Evolutionary conservation across 2,329 filamentous ascomycete genomes (phyloP).

Genomic region (Trichophyton schoenleinii): DNA sequence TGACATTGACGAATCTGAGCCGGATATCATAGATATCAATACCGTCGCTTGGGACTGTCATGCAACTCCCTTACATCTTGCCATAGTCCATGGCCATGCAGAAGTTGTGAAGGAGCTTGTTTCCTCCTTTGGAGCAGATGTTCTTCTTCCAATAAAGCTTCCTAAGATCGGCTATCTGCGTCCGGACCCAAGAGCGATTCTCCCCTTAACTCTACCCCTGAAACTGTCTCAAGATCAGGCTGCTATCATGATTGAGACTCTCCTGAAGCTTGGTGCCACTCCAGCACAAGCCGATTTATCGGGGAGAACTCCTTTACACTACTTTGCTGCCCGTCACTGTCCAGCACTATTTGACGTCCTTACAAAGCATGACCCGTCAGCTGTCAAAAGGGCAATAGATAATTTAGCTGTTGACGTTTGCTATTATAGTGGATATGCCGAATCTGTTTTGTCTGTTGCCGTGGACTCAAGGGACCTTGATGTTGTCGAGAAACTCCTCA

Average conservation of each 20-base stretch:
- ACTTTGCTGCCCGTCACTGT: constrained; percentile 41
- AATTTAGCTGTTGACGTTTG: constrained; percentile 5
- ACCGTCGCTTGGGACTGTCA: constrained; percentile 67
- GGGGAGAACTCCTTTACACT: constrained; percentile 52
- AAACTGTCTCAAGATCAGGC: neutral
- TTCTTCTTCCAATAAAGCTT: constrained; percentile 22
- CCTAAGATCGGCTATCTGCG: neutral
- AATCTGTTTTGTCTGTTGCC: constrained; percentile 6
- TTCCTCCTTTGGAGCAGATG: constrained; percentile 58
- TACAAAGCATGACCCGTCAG: constrained; percentile 9
- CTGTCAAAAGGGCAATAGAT: constrained; percentile 8
- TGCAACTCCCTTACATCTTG: constrained; percentile 63
- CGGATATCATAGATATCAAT: constrained; percentile 63
- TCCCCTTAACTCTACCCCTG: neutral
- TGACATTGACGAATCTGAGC: constrained; percentile 29
- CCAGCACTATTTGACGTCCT: constrained; percentile 7
- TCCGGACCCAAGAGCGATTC: neutral
- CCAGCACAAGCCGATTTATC: constrained; percentile 56
- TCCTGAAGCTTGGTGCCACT: constrained; percentile 47
- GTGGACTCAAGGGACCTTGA: constrained; percentile 33
- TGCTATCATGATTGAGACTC: neutral
- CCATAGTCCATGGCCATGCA: constrained; percentile 59
- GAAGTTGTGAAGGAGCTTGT: constrained; percentile 58
- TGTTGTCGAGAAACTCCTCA: constrained; percentile 48
- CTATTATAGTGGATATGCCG: neutral